phyloP scores from a whole-genome alignment of 805 yeast species.

The Metschnikowia baotianmanensis region DNA sequence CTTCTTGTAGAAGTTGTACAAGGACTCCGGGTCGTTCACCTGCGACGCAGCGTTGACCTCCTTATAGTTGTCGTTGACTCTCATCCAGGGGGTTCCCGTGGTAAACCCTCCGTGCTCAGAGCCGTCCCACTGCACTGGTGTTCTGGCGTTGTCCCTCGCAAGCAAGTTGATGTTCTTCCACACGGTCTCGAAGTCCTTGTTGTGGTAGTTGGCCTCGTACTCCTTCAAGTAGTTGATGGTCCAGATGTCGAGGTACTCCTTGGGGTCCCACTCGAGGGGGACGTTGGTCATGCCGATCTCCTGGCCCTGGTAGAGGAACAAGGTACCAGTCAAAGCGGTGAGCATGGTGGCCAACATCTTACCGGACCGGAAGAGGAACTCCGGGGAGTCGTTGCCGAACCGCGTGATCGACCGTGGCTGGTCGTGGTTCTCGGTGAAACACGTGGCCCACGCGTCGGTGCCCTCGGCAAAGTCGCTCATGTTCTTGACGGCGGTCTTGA shows the following conservation, averaged over 20 bases:
- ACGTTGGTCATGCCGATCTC: conserved; percentile 57
- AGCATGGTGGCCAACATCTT: conserved; percentile 49
- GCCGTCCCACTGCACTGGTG: conserved; percentile 56
- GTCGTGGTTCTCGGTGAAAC: conserved; percentile 58
- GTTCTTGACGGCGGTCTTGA: conserved; percentile 38
- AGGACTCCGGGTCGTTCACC: conserved; percentile 43
- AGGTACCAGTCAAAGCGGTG: conserved; percentile 50
- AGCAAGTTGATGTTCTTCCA: conserved; percentile 33
- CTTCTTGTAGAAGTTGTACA: conserved; percentile 45
- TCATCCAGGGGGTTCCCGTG: conserved; percentile 51
- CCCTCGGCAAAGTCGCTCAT: conserved; percentile 41
- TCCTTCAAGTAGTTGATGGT: conserved; percentile 41
- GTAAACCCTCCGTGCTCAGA: conserved; percentile 48
- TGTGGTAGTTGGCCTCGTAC: conserved; percentile 26
- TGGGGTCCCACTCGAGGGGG: conserved; percentile 44
- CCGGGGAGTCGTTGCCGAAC: conserved; percentile 42
- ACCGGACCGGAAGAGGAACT: conserved; percentile 38
- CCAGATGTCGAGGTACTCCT: conserved; percentile 51
- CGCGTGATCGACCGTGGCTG: conserved; percentile 54
- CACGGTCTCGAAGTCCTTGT: conserved; percentile 25
- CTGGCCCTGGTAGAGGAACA: conserved; percentile 60
- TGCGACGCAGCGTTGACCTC: conserved; percentile 50
- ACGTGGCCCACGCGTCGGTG: conserved; percentile 58
- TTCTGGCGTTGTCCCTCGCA: conserved; percentile 54
- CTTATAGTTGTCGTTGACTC: conserved; percentile 47